Evolutionary conservation across 2,329 filamentous ascomycete species (phyloP).

Genomic region (Stemphylium lycopersici): DNA sequence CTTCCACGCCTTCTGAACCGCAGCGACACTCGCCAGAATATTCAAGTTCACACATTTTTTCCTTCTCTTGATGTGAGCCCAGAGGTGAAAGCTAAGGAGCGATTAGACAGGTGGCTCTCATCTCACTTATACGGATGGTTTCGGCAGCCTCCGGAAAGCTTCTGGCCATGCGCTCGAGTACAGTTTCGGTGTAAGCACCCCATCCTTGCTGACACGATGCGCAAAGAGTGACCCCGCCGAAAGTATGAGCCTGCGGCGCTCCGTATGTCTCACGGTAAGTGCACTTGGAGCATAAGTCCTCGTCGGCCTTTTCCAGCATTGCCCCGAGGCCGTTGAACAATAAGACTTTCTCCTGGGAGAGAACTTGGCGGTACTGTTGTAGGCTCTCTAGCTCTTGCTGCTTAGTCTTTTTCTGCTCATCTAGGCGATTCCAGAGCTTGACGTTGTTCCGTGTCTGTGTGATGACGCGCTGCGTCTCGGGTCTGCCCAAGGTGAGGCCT

Average conservation of each 20-base stretch:
- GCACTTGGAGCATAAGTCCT: background rate
- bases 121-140: background rate
- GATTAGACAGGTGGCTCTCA: background rate
- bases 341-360: background rate
- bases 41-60: no score
- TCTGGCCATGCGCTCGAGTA: conserved; percentile 6
- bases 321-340: background rate
- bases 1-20: no score
- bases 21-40: no score
- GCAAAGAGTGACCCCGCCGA: background rate
- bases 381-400: background rate
- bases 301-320: background rate
- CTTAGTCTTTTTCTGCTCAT: background rate
- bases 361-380: background rate
- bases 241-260: conserved; percentile 1
- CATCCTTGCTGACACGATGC: background rate
- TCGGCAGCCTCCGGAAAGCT: conserved; percentile 1
- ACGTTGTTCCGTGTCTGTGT: background rate
- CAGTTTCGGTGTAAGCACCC: background rate
- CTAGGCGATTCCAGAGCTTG: conserved; percentile 2
- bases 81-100: background rate
- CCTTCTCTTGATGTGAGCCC: no score
- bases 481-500: background rate
- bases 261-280: background rate
- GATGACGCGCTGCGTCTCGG: background rate